A percentile compares a stretch with the other conserved stretches of the same genome.
Conservation (phyloP, 768 basidiomycete species). For the Sistotremastrum suecicum region DNA sequence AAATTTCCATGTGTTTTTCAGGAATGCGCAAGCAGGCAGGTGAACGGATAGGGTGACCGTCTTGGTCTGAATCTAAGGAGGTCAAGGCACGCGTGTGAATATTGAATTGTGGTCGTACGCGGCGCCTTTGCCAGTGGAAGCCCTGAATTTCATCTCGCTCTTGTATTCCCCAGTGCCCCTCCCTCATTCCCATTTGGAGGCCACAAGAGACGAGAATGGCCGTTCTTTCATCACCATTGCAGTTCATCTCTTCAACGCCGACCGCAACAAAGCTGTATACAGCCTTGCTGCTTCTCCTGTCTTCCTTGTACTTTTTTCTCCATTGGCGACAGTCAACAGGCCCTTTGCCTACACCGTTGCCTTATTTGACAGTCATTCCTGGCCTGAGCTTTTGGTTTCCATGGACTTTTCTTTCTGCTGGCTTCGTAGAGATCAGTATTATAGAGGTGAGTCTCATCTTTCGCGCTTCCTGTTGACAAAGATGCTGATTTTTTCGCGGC, state of each 20-base stretch:
- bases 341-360: conserved; percentile 23
- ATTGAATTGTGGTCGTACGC: too few species aligned
- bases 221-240: conserved; percentile 57
- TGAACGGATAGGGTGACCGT: too few species aligned
- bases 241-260: conserved; percentile 56
- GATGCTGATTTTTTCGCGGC: conserved; percentile 2
- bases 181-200: too few species aligned
- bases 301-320: conserved; percentile 40
- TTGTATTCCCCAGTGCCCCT: too few species aligned
- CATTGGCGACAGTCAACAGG: conserved; percentile 45
- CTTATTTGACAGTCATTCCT: conserved; percentile 71
- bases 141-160: too few species aligned
- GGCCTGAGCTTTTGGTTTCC: conserved; percentile 74
- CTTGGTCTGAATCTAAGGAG: too few species aligned
- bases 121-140: too few species aligned
- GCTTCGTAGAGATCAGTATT: conserved; percentile 71
- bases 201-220: conserved; percentile 35
- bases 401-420: conserved; percentile 88
- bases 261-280: conserved; percentile 67
- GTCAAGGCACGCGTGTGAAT: too few species aligned
- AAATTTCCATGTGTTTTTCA: too few species aligned
- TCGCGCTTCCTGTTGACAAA: neutral
- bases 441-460: conserved; percentile 51
- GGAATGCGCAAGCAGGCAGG: too few species aligned
- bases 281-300: conserved; percentile 36